Evolutionary conservation across 2,329 filamentous ascomycete genomes (phyloP), one percentile per base, ranked within the genome.

Genomic region (Paecilomyces sp.): DNA sequence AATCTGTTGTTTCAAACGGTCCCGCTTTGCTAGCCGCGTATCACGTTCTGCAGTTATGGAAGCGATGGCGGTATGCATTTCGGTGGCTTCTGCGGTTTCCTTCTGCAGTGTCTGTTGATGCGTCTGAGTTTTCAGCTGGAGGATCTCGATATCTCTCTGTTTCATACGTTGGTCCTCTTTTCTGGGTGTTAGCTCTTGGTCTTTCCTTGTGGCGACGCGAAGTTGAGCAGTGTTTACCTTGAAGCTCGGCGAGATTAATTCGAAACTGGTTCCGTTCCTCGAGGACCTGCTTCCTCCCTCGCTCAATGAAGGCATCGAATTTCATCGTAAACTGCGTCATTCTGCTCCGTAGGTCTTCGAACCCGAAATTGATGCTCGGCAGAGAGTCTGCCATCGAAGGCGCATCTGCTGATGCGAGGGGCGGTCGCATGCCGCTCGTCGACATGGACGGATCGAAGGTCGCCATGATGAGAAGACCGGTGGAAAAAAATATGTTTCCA

Each of bases 261-360:
- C 90, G 89, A 72, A 97, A 99, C 62, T 95, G 88, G 70, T 97
- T 97, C 70, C 92, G 86, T 79, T 97, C 92, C 69, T 97, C 92
- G 7, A 97, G 75, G 0, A 97, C 91, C 57, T 90, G 86, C 75
- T 95, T 95, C 56, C 93, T 85, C 0, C 92, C 92, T 64, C 90
- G 87, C 70, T 96, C 93, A 64, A 99, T 97, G 68, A 97, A 97
- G 0, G 88, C 87, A 72, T 99, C 94, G 68, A 99, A 99, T 67
- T 86, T 89, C 8, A 86, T 83, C 0, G 90, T 97, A 74, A 99
- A 99, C 64, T 90, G 91, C 58, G 88, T 84, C 94, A 99, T 97
- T 76, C 92, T 90, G 70, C 93, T 91, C 76, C 93, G 92, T 71
- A 99, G 78, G 67, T 97, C 91, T 68, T 97, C 92, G 75, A 97